phyloP scores from a whole-genome alignment of 176 grass and related monocot genomes.

The Oryza nivara region DNA sequence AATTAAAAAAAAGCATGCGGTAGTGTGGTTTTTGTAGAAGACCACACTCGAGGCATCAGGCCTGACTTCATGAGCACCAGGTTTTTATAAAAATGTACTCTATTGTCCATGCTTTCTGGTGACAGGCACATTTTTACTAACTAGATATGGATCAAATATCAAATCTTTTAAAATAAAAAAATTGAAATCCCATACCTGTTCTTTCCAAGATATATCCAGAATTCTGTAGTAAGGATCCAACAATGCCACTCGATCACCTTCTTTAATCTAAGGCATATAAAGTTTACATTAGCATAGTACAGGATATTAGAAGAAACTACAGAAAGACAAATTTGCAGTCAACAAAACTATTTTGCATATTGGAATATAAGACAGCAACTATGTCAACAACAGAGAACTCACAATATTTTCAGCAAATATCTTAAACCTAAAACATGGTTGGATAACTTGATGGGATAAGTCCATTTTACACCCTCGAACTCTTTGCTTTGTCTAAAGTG shows the following conservation, averaged over 20 bases:
- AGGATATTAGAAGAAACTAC: background rate
- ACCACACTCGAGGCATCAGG: background rate
- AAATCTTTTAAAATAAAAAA: background rate
- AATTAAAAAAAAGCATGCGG: background rate
- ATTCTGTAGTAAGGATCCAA: slow-evolving; percentile 62
- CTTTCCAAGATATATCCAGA: slow-evolving; percentile 64
- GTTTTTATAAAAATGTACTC: background rate
- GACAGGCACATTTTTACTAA: background rate
- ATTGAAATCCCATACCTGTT: slow-evolving; percentile 37
- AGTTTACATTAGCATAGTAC: slow-evolving; percentile 24
- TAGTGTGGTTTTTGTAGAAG: background rate
- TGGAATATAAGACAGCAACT: slow-evolving; percentile 2
- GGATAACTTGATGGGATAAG: background rate
- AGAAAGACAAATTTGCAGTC: background rate
- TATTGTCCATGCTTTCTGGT: background rate
- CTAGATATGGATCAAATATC: slow-evolving; percentile 7
- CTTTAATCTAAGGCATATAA: slow-evolving; percentile 66
- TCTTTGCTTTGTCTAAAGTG: no score
- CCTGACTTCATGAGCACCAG: background rate
- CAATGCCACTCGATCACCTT: slow-evolving; percentile 66
- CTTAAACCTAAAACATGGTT: background rate
- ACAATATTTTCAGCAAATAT: background rate
- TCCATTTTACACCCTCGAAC: no score
- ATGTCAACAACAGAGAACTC: background rate
- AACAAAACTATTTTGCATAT: slow-evolving; percentile 7